phyloP scores from a whole-genome alignment of 1,284 basidiomycete genomes.

The Thelephora terrestris region DNA sequence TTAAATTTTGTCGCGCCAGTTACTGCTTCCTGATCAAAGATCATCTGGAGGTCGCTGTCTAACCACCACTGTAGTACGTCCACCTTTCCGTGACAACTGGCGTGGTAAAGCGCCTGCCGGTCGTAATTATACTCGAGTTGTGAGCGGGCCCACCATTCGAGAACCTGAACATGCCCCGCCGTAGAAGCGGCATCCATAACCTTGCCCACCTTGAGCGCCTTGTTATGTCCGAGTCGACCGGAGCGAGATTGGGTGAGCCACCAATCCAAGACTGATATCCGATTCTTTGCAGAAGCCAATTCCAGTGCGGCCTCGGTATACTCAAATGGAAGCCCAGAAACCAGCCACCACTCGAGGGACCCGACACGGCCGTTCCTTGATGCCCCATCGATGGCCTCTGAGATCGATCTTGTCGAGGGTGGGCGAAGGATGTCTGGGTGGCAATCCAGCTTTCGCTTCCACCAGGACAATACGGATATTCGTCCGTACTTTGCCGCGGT shows the following conservation, averaged over 20 bases:
- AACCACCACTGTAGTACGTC: conserved; percentile 79
- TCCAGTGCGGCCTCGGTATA: conserved; percentile 71
- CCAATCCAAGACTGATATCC: conserved; percentile 66
- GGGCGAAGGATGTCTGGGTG: conserved; percentile 45
- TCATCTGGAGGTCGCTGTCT: conserved; percentile 59
- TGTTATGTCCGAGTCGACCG: conserved; percentile 21
- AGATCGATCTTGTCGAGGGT: conserved; percentile 39
- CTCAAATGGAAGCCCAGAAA: conserved; percentile 45
- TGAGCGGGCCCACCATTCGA: conserved; percentile 77
- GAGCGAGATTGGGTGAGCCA: conserved; percentile 39
- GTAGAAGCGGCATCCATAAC: conserved; percentile 73
- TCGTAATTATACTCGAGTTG: conserved; percentile 70
- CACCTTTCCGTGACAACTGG: conserved; percentile 70
- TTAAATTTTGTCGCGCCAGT: conserved; percentile 72
- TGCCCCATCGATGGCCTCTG: conserved; percentile 61
- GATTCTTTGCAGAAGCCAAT: conserved; percentile 63
- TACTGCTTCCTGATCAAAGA: conserved; percentile 71
- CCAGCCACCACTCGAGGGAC: conserved; percentile 66
- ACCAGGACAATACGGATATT: conserved; percentile 66
- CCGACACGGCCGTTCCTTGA: conserved; percentile 56
- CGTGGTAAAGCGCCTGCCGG: conserved; percentile 60
- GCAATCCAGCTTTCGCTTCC: conserved; percentile 55
- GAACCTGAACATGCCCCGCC: conserved; percentile 55
- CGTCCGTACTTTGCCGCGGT: conserved; percentile 67
- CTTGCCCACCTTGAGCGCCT: conserved; percentile 64